A percentile compares a stretch with the other conserved stretches of the same genome.
These are phyloP conservation scores for Hypoxylon crocopeplum DNA, from an alignment of 495 filamentous ascomycete genomes.

Conservation along the genomic window DNA sequence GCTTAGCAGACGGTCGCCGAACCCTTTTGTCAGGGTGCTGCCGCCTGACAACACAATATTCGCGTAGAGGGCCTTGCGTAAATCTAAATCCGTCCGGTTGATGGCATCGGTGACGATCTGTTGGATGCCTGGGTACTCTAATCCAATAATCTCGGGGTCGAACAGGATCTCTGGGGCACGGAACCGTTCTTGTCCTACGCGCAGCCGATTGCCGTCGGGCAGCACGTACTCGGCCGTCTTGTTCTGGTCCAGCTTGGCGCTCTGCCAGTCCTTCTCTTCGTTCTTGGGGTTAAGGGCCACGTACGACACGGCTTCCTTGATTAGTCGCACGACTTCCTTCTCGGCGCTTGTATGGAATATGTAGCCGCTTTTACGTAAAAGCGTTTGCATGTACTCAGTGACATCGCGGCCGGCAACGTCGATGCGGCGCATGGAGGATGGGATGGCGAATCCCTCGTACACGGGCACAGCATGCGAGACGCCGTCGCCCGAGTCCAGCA, in stretches of 20 bases:
- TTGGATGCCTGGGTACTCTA: conserved; percentile 96
- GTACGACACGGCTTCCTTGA: conserved; percentile 95
- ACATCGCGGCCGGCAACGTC: conserved; percentile 99
- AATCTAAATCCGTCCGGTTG: conserved; percentile 94
- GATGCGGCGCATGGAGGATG: conserved; percentile 90
- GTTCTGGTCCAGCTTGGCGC: conserved; percentile 63
- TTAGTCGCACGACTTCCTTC: conserved; percentile 95
- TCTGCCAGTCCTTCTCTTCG: conserved; percentile 95
- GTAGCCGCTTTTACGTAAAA: conserved; percentile 90
- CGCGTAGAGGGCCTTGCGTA: conserved; percentile 90
- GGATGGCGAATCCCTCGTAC: conserved; percentile 97
- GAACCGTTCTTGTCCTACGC: conserved; percentile 72
- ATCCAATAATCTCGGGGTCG: conserved; percentile 93
- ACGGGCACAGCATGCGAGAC: conserved; percentile 98
- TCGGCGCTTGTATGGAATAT: conserved; percentile 97
- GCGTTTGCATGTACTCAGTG: conserved; percentile 90
- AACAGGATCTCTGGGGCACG: conserved; percentile 97
- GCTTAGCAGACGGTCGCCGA: conserved; percentile 90
- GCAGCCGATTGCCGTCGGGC: conserved; percentile 77
- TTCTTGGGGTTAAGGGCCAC: conserved; percentile 89
- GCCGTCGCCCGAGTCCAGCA: conserved; percentile 93
- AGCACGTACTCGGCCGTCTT: conserved; percentile 86
- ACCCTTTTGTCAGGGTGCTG: conserved; percentile 84
- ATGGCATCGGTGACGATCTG: conserved; percentile 98
- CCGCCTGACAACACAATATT: conserved; percentile 98